Conservation (phyloP, 164 flowering plant genomes). For the Akebia trifoliata region DNA sequence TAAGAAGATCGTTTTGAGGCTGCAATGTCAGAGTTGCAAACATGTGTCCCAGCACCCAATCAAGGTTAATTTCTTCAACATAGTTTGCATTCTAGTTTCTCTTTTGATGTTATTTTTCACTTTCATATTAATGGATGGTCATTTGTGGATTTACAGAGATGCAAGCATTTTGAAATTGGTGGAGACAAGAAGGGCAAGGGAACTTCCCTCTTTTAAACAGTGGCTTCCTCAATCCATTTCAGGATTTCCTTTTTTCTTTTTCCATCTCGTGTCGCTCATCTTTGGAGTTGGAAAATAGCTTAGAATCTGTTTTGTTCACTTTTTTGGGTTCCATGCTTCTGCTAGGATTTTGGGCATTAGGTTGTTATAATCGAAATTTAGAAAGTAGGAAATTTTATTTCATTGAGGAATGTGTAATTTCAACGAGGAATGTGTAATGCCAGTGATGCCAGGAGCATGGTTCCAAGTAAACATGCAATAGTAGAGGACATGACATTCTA, state of each 20-base stretch:
- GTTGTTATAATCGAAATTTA: no score
- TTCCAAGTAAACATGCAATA: no score
- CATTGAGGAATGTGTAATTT: no score
- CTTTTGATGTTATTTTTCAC: not conserved
- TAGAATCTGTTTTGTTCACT: not conserved
- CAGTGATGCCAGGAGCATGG: no score
- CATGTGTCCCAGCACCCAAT: slow-evolving; percentile 17
- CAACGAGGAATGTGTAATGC: no score
- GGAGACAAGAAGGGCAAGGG: slow-evolving; percentile 22
- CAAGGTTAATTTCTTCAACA: slow-evolving; percentile 4
- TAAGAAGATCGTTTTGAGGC: slow-evolving; percentile 20
- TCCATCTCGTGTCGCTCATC: not conserved
- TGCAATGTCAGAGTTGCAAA: slow-evolving; percentile 20
- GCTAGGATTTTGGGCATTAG: no score
- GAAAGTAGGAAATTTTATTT: no score
- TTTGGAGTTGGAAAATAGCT: slow-evolving; percentile 2
- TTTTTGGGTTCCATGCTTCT: not conserved
- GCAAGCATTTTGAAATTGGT: slow-evolving; percentile 19
- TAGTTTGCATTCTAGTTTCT: not conserved
- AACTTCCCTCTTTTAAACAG: slow-evolving; percentile 17
- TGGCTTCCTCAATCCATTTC: not conserved
- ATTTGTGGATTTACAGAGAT: slow-evolving; percentile 11
- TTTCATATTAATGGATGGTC: not conserved
- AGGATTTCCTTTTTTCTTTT: not conserved
- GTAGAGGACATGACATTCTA: no score